phyloP scores from a whole-genome alignment of 441 rosid genomes.

The Erodium texanum region DNA sequence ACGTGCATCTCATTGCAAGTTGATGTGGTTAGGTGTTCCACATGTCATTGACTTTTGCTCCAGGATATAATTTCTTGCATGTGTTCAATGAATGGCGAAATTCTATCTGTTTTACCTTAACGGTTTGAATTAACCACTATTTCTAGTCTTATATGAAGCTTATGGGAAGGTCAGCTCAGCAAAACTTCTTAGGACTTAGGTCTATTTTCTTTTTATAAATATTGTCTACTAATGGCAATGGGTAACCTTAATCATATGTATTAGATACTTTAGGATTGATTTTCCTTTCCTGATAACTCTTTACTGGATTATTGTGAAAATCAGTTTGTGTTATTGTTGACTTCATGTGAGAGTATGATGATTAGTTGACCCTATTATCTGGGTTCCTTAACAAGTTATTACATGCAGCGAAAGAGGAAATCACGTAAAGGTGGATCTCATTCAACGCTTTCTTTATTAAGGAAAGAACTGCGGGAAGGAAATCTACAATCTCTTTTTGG shows the following conservation, averaged over 20 bases:
- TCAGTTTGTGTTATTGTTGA: neutral
- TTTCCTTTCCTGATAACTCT: neutral
- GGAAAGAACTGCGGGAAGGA: constrained; percentile 85
- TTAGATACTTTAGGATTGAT: neutral
- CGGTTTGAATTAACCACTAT: neutral
- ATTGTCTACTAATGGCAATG: neutral
- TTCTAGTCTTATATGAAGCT: neutral
- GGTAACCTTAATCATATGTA: neutral
- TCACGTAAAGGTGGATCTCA: constrained; percentile 69
- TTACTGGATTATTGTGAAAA: neutral
- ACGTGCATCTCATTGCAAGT: neutral
- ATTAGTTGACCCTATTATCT: neutral
- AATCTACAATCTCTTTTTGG: constrained; percentile 70
- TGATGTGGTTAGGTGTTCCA: constrained; percentile 1
- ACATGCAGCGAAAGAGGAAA: constrained; percentile 89
- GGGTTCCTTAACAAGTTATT: constrained; percentile 35
- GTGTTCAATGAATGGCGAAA: neutral
- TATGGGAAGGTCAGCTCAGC: neutral
- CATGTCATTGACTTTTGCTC: neutral
- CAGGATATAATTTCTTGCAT: neutral
- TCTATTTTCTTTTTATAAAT: neutral
- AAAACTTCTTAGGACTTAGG: neutral
- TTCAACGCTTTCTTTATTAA: constrained; percentile 68
- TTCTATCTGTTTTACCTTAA: neutral
- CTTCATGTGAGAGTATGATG: no score